A percentile compares a stretch with the other conserved stretches of the same genome.
Conservation (phyloP, 1,139 yeast species). For the Taphrina flavorubra region DNA sequence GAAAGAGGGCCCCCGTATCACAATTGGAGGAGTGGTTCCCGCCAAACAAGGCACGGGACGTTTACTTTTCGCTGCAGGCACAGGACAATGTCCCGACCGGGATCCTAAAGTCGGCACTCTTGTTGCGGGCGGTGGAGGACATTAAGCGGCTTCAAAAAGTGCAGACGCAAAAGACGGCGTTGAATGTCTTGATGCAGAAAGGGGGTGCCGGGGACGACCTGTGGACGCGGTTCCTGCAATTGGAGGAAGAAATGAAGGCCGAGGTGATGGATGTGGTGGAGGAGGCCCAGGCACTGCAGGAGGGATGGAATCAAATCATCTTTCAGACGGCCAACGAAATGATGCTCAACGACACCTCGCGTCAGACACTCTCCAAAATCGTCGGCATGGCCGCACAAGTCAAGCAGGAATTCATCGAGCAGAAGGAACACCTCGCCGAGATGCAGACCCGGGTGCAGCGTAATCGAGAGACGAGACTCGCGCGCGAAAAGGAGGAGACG, state of each 20-base stretch:
- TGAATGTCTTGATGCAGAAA: constrained; percentile 74
- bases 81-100: constrained; percentile 28
- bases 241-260: constrained; percentile 75
- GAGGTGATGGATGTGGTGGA: constrained; percentile 79
- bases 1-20: constrained; percentile 56
- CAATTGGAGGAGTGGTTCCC: constrained; percentile 71
- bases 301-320: constrained; percentile 79
- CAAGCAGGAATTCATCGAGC: constrained; percentile 22
- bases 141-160: constrained; percentile 69
- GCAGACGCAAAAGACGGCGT: constrained; percentile 72
- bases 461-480: constrained; percentile 13
- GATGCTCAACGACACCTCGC: constrained; percentile 38
- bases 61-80: constrained; percentile 61
- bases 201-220: constrained; percentile 92
- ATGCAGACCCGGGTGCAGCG: constrained; percentile 18
- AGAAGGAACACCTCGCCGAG: constrained; percentile 7
- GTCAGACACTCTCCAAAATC: constrained; percentile 34
- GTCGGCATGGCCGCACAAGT: constrained; percentile 38
- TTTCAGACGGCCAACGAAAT: constrained; percentile 86
- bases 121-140: constrained; percentile 75
- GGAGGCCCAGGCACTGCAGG: constrained; percentile 75
- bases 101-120: constrained; percentile 61
- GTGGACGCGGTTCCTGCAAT: constrained; percentile 77
- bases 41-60: constrained; percentile 67
- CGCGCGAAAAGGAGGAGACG: constrained; percentile 19